These are phyloP conservation scores for Vitis hybrid DNA, from an alignment of 177 flowering plant species.

Conservation along the genomic window DNA sequence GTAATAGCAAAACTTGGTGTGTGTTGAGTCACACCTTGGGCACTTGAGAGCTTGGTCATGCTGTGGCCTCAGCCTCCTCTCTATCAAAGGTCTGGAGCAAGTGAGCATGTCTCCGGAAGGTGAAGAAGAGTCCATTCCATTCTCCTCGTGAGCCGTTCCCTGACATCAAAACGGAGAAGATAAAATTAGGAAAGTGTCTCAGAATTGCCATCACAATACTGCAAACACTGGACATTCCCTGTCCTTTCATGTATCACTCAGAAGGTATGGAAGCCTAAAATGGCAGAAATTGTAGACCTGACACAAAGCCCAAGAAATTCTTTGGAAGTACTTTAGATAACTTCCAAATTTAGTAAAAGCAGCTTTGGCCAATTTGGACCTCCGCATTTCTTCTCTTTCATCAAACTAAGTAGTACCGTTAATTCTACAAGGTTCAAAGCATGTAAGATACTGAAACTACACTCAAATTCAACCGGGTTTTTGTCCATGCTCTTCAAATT, in stretches of 20 bases:
- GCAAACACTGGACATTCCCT: constrained; percentile 1
- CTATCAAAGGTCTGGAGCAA: constrained; percentile 59
- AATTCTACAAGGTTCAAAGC: no score
- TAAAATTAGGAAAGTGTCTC: constrained; percentile 1
- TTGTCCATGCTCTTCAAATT: no score
- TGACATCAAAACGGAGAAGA: constrained; percentile 13
- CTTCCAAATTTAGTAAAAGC: no score
- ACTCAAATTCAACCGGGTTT: no score
- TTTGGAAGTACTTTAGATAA: no score
- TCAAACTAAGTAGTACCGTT: no score
- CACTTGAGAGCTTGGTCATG: constrained; percentile 83
- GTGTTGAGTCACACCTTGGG: constrained; percentile 85
- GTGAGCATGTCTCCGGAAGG: constrained; percentile 54
- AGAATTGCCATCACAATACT: neutral
- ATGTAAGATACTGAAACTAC: no score
- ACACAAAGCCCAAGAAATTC: neutral
- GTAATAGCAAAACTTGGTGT: constrained; percentile 94
- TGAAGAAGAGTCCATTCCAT: constrained; percentile 54
- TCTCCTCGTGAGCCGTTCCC: constrained; percentile 62
- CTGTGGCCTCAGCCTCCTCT: constrained; percentile 70
- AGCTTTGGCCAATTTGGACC: no score
- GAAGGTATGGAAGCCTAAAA: constrained; percentile 10
- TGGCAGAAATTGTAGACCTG: neutral
- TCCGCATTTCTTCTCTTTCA: no score
- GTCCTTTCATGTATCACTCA: constrained; percentile 6